These are phyloP conservation scores for Solanum chiquidenum DNA, from an alignment of 257 asterid species.

Conservation along the genomic window DNA sequence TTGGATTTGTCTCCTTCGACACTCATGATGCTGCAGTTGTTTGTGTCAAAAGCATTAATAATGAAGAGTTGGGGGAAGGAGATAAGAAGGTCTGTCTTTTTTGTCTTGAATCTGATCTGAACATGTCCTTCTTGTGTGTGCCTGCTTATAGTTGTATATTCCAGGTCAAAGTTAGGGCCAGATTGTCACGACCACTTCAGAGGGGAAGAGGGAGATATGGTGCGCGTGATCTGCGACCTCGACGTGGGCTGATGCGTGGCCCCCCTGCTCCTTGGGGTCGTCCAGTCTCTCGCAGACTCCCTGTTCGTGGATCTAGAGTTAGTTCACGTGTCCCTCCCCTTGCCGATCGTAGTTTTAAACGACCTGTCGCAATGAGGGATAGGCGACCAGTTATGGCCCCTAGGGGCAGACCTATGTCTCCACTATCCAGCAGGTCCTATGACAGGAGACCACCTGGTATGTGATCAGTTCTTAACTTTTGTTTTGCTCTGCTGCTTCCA, in stretches of 20 bases:
- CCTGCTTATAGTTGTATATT: constrained; percentile 3
- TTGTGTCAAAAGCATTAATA: constrained; percentile 86
- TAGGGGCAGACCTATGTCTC: constrained; percentile 62
- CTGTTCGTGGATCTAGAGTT: constrained; percentile 47
- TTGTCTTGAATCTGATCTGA: background rate
- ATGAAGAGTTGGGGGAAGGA: constrained; percentile 88
- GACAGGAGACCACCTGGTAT: constrained; percentile 93
- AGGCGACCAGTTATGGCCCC: constrained; percentile 67
- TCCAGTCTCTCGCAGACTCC: constrained; percentile 42
- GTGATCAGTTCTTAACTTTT: background rate
- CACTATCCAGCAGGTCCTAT: constrained; percentile 61
- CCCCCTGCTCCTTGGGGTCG: constrained; percentile 66
- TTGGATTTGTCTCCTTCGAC: constrained; percentile 87
- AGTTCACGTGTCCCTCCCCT: constrained; percentile 48
- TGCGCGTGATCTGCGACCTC: constrained; percentile 51
- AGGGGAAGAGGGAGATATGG: constrained; percentile 85
- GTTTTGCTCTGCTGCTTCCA: background rate
- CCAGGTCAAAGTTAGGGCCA: constrained; percentile 95
- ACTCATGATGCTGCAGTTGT: constrained; percentile 84
- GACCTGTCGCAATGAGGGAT: constrained; percentile 59
- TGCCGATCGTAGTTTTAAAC: constrained; percentile 51
- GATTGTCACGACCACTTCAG: constrained; percentile 95
- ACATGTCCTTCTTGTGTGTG: background rate
- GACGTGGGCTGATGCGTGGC: constrained; percentile 45
- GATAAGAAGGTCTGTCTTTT: constrained; percentile 54